Conservation (phyloP, 306 rosid genomes). For the Medicago lupulina region DNA sequence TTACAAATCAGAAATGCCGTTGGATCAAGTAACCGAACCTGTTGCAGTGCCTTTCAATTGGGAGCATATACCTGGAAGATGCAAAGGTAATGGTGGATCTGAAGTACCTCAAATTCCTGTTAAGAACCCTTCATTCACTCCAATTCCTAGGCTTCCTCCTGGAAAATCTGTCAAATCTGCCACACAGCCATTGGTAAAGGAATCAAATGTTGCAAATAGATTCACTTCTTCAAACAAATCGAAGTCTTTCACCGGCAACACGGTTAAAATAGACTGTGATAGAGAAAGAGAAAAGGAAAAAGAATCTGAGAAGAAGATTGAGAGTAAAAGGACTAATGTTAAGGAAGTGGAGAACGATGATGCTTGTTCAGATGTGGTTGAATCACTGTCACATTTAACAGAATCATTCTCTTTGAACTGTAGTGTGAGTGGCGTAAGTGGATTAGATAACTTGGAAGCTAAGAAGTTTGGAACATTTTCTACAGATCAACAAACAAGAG, state of each 20-base stretch:
- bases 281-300: constrained; percentile 43
- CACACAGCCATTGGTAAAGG: constrained; percentile 47
- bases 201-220: constrained; percentile 41
- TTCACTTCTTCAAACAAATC: constrained; percentile 41
- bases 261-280: constrained; percentile 40
- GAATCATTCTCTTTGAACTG: constrained; percentile 77
- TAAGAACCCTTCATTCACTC: constrained; percentile 49
- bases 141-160: constrained; percentile 74
- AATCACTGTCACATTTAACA: constrained; percentile 55
- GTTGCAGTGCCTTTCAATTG: constrained; percentile 90
- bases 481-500: constrained; percentile 73
- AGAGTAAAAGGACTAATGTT: constrained; percentile 44
- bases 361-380: constrained; percentile 76
- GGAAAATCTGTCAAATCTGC: constrained; percentile 50
- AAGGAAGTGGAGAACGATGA: constrained; percentile 43
- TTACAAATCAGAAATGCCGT: constrained; percentile 50
- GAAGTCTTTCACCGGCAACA: constrained; percentile 40
- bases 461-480: constrained; percentile 62
- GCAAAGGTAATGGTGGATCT: constrained; percentile 58
- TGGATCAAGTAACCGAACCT: constrained; percentile 75
- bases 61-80: constrained; percentile 87
- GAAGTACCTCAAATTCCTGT: constrained; percentile 41
- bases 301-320: constrained; percentile 29
- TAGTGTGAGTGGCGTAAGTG: constrained; percentile 72
- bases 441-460: constrained; percentile 52